phyloP scores from a whole-genome alignment of 768 basidiomycete genomes.

The Scleroderma citrinum region DNA sequence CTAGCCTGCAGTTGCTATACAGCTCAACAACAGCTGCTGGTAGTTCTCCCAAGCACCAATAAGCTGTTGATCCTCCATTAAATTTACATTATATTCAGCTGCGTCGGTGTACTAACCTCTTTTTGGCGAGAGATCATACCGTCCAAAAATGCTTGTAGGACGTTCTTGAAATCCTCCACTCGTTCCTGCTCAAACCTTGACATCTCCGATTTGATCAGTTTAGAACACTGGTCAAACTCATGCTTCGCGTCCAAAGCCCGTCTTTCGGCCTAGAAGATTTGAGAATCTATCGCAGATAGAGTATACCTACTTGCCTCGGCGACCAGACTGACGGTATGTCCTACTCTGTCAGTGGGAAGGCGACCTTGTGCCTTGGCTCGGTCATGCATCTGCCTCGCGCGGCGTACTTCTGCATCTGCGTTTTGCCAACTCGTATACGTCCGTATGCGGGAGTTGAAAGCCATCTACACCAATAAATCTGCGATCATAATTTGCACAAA shows the following conservation, averaged over 20 bases:
- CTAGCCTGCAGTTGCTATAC: constrained; percentile 13
- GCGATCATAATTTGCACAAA: not conserved
- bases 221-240: constrained; percentile 86
- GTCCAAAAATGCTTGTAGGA: constrained; percentile 77
- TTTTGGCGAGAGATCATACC: constrained; percentile 85
- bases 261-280: constrained; percentile 65
- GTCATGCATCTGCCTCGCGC: constrained; percentile 74
- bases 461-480: constrained; percentile 45
- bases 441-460: constrained; percentile 84
- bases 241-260: constrained; percentile 75
- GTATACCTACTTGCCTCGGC: constrained; percentile 54
- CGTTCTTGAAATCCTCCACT: constrained; percentile 86
- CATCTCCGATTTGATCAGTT: constrained; percentile 84
- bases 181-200: constrained; percentile 90
- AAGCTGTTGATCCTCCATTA: constrained; percentile 38
- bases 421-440: constrained; percentile 77
- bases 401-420: constrained; percentile 67
- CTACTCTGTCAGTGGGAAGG: constrained; percentile 61
- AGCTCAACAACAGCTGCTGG: constrained; percentile 64
- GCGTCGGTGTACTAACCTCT: constrained; percentile 41
- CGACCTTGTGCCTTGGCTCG: constrained; percentile 74
- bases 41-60: constrained; percentile 79
- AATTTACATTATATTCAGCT: not conserved
- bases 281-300: no score
- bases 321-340: constrained; percentile 71